Evolutionary conservation across 2,329 filamentous ascomycete genomes (phyloP).

Genomic region (Chrysoporthe cubensis): DNA sequence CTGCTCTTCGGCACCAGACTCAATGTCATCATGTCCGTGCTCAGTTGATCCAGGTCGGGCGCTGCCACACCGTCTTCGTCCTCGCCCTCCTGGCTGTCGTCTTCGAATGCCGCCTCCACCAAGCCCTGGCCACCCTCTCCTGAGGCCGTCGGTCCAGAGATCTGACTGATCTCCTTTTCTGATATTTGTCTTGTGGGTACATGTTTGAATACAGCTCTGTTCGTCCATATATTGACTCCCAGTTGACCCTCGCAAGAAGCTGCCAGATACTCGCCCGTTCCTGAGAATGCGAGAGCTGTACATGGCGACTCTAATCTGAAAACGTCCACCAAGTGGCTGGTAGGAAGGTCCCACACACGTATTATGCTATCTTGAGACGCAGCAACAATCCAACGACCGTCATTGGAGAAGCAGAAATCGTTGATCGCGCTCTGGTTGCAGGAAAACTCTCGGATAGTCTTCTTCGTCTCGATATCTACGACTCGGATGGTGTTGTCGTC

Average conservation of each 20-base stretch:
- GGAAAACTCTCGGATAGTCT: slow-evolving; percentile 91
- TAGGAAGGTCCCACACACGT: slow-evolving; percentile 93
- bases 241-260: slow-evolving; percentile 81
- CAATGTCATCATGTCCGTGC: slow-evolving; percentile 80
- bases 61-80: slow-evolving; percentile 59
- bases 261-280: slow-evolving; percentile 91
- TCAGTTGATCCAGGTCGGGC: slow-evolving; percentile 74
- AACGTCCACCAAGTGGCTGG: slow-evolving; percentile 91
- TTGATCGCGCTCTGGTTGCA: slow-evolving; percentile 74
- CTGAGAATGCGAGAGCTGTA: slow-evolving; percentile 84
- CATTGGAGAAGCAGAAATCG: slow-evolving; percentile 86
- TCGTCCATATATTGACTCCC: slow-evolving; percentile 95
- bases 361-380: slow-evolving; percentile 80
- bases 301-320: slow-evolving; percentile 80
- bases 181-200: slow-evolving; percentile 84
- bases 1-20: slow-evolving; percentile 86
- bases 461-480: slow-evolving; percentile 87
- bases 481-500: slow-evolving; percentile 87
- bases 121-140: slow-evolving; percentile 79
- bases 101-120: slow-evolving; percentile 75
- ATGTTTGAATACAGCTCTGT: slow-evolving; percentile 87
- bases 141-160: slow-evolving; percentile 74
- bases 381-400: slow-evolving; percentile 91
- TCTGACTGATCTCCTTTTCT: slow-evolving; percentile 70
- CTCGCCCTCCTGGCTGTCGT: slow-evolving; percentile 50